phyloP scores from a whole-genome alignment of 805 yeast genomes.

The Candida stauntonica region DNA sequence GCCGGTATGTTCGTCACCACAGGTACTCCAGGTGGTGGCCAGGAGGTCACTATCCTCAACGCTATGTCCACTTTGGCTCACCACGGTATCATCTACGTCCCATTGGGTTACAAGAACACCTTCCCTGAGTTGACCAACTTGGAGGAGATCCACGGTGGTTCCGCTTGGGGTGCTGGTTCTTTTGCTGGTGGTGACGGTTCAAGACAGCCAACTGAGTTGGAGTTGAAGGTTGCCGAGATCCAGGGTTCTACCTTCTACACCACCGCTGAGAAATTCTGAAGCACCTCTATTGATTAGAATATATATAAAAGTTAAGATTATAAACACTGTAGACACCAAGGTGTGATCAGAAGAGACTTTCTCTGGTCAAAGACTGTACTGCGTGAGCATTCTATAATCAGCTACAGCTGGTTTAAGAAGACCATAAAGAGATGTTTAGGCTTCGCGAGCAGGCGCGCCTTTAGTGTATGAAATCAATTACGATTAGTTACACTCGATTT shows the following conservation, averaged over 20 bases:
- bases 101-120: conserved; percentile 64
- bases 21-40: conserved; percentile 75
- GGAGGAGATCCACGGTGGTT: conserved; percentile 72
- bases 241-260: conserved; percentile 68
- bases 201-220: conserved; percentile 60
- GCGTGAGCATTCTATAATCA: too few species aligned
- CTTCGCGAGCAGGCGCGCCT: too few species aligned
- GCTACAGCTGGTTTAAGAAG: too few species aligned
- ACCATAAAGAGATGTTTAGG: too few species aligned
- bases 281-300: neutral
- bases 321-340: too few species aligned
- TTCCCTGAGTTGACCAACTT: conserved; percentile 53
- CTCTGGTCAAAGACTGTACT: neutral
- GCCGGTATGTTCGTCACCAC: conserved; percentile 71
- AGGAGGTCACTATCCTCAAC: conserved; percentile 63
- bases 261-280: conserved; percentile 33
- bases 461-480: too few species aligned
- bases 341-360: neutral
- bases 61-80: conserved; percentile 58
- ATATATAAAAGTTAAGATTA: neutral
- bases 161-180: conserved; percentile 87
- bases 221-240: conserved; percentile 53
- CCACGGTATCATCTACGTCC: conserved; percentile 74
- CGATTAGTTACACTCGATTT: neutral
- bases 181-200: conserved; percentile 74